Evolutionary conservation across 129 eudicot species (phyloP).

Genomic region (Flaveria linearis): DNA sequence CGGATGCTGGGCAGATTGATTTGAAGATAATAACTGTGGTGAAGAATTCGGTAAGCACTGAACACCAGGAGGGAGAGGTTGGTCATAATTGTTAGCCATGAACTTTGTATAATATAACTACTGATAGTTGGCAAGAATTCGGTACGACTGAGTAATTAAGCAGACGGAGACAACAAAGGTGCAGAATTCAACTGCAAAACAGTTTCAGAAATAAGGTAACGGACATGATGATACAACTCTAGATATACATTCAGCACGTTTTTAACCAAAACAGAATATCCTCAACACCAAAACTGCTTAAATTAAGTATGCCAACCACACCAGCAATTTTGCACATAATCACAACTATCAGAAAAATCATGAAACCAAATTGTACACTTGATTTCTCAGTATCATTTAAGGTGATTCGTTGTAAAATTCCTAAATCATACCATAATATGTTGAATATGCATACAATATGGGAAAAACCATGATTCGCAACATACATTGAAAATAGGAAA

Average conservation of each 20-base stretch:
- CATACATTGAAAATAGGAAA: neutral
- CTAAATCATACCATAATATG: slow-evolving; percentile 2
- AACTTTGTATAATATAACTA: slow-evolving; percentile 14
- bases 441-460: slow-evolving; percentile 4
- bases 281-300: neutral
- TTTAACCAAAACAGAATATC: neutral
- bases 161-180: neutral
- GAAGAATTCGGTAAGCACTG: slow-evolving; percentile 39
- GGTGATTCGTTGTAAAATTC: neutral
- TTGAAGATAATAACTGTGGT: slow-evolving; percentile 35
- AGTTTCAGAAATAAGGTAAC: neutral
- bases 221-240: neutral
- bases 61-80: slow-evolving; percentile 85
- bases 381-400: neutral
- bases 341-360: slow-evolving; percentile 2
- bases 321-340: neutral
- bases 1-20: slow-evolving; percentile 37
- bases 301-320: neutral
- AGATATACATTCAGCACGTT: neutral
- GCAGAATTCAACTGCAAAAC: slow-evolving; percentile 14
- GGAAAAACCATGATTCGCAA: neutral
- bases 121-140: neutral
- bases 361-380: neutral
- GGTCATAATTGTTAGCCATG: slow-evolving; percentile 58
- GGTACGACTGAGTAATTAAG: neutral